Evolutionary conservation across 495 filamentous ascomycete species (phyloP), one percentile per base, ranked within the genome.

Genomic region (Penicillium atrosanguineum): DNA sequence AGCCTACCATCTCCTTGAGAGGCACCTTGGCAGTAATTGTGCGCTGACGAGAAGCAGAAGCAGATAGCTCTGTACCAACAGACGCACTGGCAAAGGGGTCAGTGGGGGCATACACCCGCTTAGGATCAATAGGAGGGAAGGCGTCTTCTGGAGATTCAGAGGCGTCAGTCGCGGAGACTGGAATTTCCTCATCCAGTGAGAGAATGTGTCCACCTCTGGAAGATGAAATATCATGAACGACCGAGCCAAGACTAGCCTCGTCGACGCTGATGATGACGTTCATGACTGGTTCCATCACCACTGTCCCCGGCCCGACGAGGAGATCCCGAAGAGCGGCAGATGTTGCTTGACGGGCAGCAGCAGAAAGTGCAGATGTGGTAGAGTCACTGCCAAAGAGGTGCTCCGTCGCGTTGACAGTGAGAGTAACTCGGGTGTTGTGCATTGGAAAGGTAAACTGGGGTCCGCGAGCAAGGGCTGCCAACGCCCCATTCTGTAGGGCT

Each of bases 1-100:
- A 99, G 29, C 93, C 91, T 46, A 97, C 88, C 92, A 97, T 97
- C 69, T 97, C 93, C 68, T 91, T 92, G 50, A 97, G 72, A 39
- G 95, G 95, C 26, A 97, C 91, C 54, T 87, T 83, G 4, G 91
- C 95, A 6, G 82, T 81, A 52, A 99, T 88, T 6, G 77, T 86
- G 45, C 84, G 72, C 44, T 79, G 79, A 8, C 71, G 59, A 25
- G 66, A 69, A 4, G 67, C 54, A n/a, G 65, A 43, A 46, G 54
- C 58, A 7, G 63, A 55, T 9, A 67, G 29, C 6, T 62, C 53
- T 9, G 44, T 55, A 11, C 56, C 59, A 43, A 71, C 28, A 38
- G 60, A 68, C 0, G 71, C 44, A 4, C 80, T 77, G 29, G 85
- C 86, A 63, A 94, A 97, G 20, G 90, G 90, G 62, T 96, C 92